Conservation (phyloP, 1,284 basidiomycete species). For the Ceratobasidium papillatum region DNA sequence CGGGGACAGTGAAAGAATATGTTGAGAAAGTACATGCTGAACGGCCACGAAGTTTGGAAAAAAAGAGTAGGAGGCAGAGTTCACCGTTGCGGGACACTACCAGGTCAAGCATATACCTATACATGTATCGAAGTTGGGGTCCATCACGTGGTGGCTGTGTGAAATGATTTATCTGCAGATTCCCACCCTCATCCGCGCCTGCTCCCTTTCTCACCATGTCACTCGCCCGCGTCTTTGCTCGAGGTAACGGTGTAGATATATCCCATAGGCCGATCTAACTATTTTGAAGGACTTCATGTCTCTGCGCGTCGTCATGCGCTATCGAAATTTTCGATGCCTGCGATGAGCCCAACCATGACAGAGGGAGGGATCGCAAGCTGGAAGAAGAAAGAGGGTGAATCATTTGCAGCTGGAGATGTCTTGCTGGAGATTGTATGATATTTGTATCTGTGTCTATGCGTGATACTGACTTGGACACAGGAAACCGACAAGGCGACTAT, state of each 20-base stretch:
- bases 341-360: slow-evolving; percentile 99
- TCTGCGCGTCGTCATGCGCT: slow-evolving; percentile 82
- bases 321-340: slow-evolving; percentile 94
- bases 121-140: background rate
- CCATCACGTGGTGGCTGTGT: slow-evolving; percentile 25
- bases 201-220: slow-evolving; percentile 47
- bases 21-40: no score
- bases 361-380: slow-evolving; percentile 97
- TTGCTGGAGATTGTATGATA: slow-evolving; percentile 70
- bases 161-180: slow-evolving; percentile 14
- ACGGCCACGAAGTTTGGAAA: no score
- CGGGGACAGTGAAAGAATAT: no score
- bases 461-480: slow-evolving; percentile 56
- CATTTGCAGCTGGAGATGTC: slow-evolving; percentile 64
- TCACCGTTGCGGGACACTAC: no score
- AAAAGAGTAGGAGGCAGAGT: no score
- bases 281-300: slow-evolving; percentile 75
- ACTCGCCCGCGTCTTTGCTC: slow-evolving; percentile 71
- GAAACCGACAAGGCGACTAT: slow-evolving; percentile 99
- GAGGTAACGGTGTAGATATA: slow-evolving; percentile 60
- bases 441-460: slow-evolving; percentile 15
- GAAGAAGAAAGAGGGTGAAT: slow-evolving; percentile 75
- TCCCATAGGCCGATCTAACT: background rate
- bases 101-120: no score
- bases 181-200: slow-evolving; percentile 21